phyloP scores from a whole-genome alignment of 1,284 basidiomycete species.

The Pyrrhoderma lamaoense region DNA sequence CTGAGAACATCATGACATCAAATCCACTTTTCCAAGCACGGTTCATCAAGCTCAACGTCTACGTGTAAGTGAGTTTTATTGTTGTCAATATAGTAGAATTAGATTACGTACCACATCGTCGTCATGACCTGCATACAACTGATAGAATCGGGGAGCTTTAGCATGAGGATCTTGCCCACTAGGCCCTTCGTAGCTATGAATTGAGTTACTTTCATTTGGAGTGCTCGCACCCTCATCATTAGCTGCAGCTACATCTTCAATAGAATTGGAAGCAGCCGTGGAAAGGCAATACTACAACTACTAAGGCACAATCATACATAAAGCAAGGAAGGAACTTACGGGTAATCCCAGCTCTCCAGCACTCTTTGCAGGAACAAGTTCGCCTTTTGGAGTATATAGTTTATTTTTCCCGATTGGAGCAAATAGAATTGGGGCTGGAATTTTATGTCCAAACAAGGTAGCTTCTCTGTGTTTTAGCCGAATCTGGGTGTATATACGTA shows the following conservation, averaged over 20 bases:
- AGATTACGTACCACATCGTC: slow-evolving; percentile 37
- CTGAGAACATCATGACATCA: slow-evolving; percentile 46
- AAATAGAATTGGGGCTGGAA: slow-evolving; percentile 48
- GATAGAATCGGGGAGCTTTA: slow-evolving; percentile 46
- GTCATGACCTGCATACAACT: slow-evolving; percentile 55
- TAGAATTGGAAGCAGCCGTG: slow-evolving; percentile 45
- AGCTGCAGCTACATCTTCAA: slow-evolving; percentile 46
- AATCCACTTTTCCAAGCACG: slow-evolving; percentile 44
- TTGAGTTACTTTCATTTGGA: slow-evolving; percentile 34
- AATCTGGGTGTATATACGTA: not conserved
- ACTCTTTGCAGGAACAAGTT: slow-evolving; percentile 47
- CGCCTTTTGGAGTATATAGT: slow-evolving; percentile 44
- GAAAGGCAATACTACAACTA: slow-evolving; percentile 42
- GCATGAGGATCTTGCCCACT: too few species aligned
- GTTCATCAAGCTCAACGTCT: slow-evolving; percentile 40
- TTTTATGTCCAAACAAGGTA: slow-evolving; percentile 45
- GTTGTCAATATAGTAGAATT: not conserved
- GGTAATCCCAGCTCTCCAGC: slow-evolving; percentile 50
- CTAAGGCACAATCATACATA: not conserved
- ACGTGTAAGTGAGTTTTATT: not conserved
- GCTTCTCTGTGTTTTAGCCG: slow-evolving; percentile 23
- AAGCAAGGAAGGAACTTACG: slow-evolving; percentile 24
- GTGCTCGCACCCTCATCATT: too few species aligned
- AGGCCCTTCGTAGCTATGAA: slow-evolving; percentile 29
- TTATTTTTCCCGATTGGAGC: slow-evolving; percentile 56